Evolutionary conservation across 352 stramenopile species (phyloP).

Genomic region (Phytopythium vexans): DNA sequence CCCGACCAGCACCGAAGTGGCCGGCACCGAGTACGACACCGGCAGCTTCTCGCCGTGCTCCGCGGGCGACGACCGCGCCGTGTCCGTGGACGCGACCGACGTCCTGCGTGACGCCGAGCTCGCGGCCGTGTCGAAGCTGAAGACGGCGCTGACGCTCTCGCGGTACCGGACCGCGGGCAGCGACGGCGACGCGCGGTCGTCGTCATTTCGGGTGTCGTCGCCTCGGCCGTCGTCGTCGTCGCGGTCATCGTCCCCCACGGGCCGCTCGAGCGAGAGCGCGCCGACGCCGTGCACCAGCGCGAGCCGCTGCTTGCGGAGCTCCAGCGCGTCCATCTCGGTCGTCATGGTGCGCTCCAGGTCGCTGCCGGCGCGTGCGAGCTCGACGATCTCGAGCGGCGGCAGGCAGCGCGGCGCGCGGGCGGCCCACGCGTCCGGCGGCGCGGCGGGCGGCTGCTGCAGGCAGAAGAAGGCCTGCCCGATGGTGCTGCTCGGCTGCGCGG

Average conservation of each 20-base stretch:
- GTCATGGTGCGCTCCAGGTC: conserved; percentile 28
- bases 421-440: conserved; percentile 17
- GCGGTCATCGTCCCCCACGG: conserved; percentile 16
- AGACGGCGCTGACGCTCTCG: conserved; percentile 50
- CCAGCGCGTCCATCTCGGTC: conserved; percentile 15
- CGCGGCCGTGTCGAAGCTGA: conserved; percentile 42
- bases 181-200: conserved; percentile 47
- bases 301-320: conserved; percentile 3
- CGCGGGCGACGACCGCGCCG: conserved; percentile 24
- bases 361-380: conserved; percentile 12
- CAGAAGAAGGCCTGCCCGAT: conserved; percentile 59
- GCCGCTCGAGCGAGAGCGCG: conserved; percentile 11
- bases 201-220: conserved; percentile 3
- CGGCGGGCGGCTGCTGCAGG: conserved; percentile 34
- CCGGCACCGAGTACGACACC: conserved; percentile 74
- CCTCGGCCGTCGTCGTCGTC: conserved; percentile 1
- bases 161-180: conserved; percentile 69
- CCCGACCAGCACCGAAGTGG: conserved; percentile 48
- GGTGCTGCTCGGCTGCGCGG: conserved; percentile 27
- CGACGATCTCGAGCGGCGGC: conserved; percentile 7
- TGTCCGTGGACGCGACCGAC: conserved; percentile 40
- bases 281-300: conserved; percentile 9
- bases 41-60: conserved; percentile 41
- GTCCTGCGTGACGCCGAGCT: conserved; percentile 28
- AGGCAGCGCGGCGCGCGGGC: neutral